Percentiles rank a stretch among this genome's conserved stretches.
Conservation (phyloP, 441 rosid species). For the Pelargonium australe region DNA sequence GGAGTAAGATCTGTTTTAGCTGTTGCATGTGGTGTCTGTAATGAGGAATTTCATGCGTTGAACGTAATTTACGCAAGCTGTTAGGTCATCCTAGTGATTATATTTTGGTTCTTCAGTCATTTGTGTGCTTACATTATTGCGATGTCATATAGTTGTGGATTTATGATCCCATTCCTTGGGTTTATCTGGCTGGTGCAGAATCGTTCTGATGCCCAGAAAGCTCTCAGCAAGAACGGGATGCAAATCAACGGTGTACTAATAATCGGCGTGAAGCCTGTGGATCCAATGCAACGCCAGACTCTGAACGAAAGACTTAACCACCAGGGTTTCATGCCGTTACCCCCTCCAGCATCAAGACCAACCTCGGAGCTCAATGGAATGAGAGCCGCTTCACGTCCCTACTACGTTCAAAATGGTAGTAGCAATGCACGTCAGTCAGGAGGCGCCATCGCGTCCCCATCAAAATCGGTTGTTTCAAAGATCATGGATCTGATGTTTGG, state of each 20-base stretch:
- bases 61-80: too few relatives aligned
- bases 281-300: constrained; percentile 67
- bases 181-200: constrained; percentile 40
- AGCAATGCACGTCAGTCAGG: constrained; percentile 48
- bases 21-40: background rate
- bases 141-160: too few relatives aligned
- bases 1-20: background rate
- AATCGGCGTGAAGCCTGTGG: constrained; percentile 83
- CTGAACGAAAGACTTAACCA: constrained; percentile 62
- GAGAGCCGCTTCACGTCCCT: constrained; percentile 44
- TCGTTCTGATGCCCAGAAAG: constrained; percentile 83
- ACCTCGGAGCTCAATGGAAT: constrained; percentile 34
- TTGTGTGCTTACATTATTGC: background rate
- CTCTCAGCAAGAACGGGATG: constrained; percentile 74
- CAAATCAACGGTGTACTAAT: constrained; percentile 72
- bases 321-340: constrained; percentile 78
- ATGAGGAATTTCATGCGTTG: too few relatives aligned
- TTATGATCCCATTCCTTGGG: too few relatives aligned
- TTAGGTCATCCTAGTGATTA: background rate
- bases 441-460: constrained; percentile 69
- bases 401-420: constrained; percentile 59
- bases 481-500: constrained; percentile 82
- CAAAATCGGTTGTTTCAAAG: constrained; percentile 74
- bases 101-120: background rate
- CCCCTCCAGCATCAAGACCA: constrained; percentile 45